Percentiles rank a stretch among this genome's conserved stretches.
Conservation (phyloP, 257 asterid species). For the Paraleonurus japonicus region DNA sequence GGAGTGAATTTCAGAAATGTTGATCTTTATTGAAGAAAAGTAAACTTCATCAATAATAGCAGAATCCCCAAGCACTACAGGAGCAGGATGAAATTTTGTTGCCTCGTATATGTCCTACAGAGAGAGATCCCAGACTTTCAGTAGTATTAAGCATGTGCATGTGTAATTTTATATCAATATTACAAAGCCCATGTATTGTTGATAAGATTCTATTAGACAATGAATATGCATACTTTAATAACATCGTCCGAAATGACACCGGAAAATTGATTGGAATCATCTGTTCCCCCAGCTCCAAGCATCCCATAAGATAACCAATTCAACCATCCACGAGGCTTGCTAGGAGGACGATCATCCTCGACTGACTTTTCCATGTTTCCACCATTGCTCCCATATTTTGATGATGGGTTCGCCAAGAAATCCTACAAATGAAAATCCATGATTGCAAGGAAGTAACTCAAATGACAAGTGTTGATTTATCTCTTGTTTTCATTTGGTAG, state of each 20-base stretch:
- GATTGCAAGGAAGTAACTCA: conserved; percentile 16
- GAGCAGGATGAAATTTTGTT: conserved; percentile 78
- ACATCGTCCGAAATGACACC: conserved; percentile 95
- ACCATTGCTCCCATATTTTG: conserved; percentile 44
- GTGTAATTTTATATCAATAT: not conserved
- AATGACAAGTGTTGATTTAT: not conserved
- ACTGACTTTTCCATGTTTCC: conserved; percentile 45
- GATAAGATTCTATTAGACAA: conserved; percentile 16
- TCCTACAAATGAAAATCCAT: conserved; percentile 49
- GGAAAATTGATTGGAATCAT: conserved; percentile 83
- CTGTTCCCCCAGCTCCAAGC: conserved; percentile 99
- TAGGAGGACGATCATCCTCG: conserved; percentile 63
- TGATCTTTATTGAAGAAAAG: conserved; percentile 65
- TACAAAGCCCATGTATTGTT: conserved; percentile 1
- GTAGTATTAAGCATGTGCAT: conserved; percentile 13
- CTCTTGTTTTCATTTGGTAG: not conserved
- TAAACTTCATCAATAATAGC: conserved; percentile 51
- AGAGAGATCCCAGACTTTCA: conserved; percentile 26
- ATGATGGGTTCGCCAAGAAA: conserved; percentile 51
- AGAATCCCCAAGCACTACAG: conserved; percentile 54
- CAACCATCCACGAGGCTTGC: conserved; percentile 95
- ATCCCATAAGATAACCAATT: conserved; percentile 97
- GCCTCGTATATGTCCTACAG: conserved; percentile 94
- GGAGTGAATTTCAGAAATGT: conserved; percentile 52
- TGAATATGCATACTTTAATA: conserved; percentile 54